Base-by-base conservation (phyloP, 2,329 filamentous ascomycete genomes). In the Trichoderma sp. region DNA sequence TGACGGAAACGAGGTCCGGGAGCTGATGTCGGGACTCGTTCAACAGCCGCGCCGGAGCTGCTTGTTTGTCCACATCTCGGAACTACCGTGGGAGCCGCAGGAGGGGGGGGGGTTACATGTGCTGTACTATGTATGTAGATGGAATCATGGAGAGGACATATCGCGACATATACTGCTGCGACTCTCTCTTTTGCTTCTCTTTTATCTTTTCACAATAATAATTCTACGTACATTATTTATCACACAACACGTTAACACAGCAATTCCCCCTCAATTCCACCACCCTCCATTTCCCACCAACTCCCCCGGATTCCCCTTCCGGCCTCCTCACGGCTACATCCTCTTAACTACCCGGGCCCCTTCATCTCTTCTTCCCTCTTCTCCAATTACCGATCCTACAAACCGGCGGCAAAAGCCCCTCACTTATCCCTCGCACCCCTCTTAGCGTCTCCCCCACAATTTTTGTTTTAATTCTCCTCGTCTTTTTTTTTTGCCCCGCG, bases 401-500 rank as follows among this genome's bases (percentile, higher is more conserved):
- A 67, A 54, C 64, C 61, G 53, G 54, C 64, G 64, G 54, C 53
- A 39, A 45, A 67, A 56, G 63, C 63, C 63, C 63, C 63, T 65
- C 63, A 65, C 25, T 48, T 27, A 2, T 13, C 9, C 19, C 13
- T 12, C 22, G 22, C 7, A 3, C 45, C 59, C 59, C 45, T 35
- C 34, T 50, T 39, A 54, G 48, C 27, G n/a, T 39, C 10, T 48
- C 27, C 19, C n/a, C 58, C 58, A 61, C 58, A 37, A n/a, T 45
- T 42, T 17, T 22, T 19, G 17, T 45, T 7, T 6, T 17, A 15
- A 15, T 22, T 50, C 35, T 32, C 25, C 13, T 50, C 57, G 12
- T 22, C 27, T 61, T 60, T 10, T 35, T 15, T 45, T 61, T 52
- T 61, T 27, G 61, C 61, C 61, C 61, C 61, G 61, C 61, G 52